Evolutionary conservation across 192 early-diverging fungal species (phyloP).

Genomic region (Coemansia sp.): DNA sequence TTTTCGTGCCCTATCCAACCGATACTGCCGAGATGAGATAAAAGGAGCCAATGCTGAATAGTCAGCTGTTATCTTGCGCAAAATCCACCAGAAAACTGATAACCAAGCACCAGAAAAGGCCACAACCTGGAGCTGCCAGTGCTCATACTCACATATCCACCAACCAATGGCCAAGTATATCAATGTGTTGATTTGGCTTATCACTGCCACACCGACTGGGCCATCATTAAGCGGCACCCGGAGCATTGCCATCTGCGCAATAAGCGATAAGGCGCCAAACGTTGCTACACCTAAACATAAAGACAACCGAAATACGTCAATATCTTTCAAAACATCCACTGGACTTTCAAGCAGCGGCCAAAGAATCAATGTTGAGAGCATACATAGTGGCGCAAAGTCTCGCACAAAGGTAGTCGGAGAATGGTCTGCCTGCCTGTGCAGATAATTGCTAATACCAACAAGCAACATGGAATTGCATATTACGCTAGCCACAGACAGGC

Average conservation of each 20-base stretch:
- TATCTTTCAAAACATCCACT: conserved; percentile 13
- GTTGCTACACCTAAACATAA: conserved; percentile 19
- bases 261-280: conserved; percentile 22
- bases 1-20: not conserved
- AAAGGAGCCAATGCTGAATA: not conserved
- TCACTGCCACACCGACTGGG: conserved; percentile 23
- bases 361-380: conserved; percentile 25
- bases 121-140: conserved; percentile 15
- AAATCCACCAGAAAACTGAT: not conserved
- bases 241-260: conserved; percentile 22
- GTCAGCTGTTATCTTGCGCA: not conserved
- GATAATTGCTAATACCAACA: conserved; percentile 3
- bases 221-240: conserved; percentile 18
- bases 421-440: conserved; percentile 10
- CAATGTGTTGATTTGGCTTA: conserved; percentile 17
- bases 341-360: conserved; percentile 40
- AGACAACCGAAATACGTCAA: conserved; percentile 7
- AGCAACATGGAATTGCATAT: conserved; percentile 15
- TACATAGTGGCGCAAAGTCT: conserved; percentile 38
- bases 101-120: conserved; percentile 18
- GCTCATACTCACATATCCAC: conserved; percentile 37
- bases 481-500: conserved; percentile 13
- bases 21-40: not conserved
- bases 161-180: conserved; percentile 38
- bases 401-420: conserved; percentile 28